These are phyloP conservation scores for Phytophthora agathidicida DNA, from an alignment of 352 stramenopile genomes.

Conservation along the genomic window DNA sequence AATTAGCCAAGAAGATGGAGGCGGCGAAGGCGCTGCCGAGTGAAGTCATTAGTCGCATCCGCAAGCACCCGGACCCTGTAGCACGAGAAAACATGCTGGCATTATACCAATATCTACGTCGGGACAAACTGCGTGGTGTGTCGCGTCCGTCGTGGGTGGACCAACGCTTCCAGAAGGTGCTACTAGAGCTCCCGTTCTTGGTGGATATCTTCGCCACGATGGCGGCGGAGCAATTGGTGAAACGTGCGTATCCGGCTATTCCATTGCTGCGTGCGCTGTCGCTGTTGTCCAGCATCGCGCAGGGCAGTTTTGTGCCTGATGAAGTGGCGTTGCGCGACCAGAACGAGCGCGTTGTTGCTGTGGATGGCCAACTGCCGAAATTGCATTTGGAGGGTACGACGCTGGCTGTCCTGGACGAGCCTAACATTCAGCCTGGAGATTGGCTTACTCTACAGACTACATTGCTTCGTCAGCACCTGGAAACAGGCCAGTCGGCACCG, in stretches of 20 bases:
- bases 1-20: slow-evolving; percentile 86
- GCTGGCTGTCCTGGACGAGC: slow-evolving; percentile 67
- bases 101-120: slow-evolving; percentile 79
- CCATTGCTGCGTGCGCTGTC: slow-evolving; percentile 63
- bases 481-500: slow-evolving; percentile 42
- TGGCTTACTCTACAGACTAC: slow-evolving; percentile 77
- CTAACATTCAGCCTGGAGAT: slow-evolving; percentile 73
- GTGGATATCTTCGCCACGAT: slow-evolving; percentile 77
- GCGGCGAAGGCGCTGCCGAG: slow-evolving; percentile 59
- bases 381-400: slow-evolving; percentile 41
- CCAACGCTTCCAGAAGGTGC: slow-evolving; percentile 62
- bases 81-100: slow-evolving; percentile 85
- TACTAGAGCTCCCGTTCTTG: slow-evolving; percentile 80
- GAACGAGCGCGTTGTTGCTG: slow-evolving; percentile 39
- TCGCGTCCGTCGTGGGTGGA: slow-evolving; percentile 78
- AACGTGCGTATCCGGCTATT: slow-evolving; percentile 62
- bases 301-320: slow-evolving; percentile 75
- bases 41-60: slow-evolving; percentile 72
- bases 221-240: slow-evolving; percentile 68
- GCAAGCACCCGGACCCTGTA: slow-evolving; percentile 76
- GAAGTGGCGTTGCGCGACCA: slow-evolving; percentile 66
- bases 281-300: slow-evolving; percentile 71
- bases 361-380: slow-evolving; percentile 39
- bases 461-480: slow-evolving; percentile 58
- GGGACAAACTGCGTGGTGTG: slow-evolving; percentile 69